These are phyloP conservation scores for Hypoxylon fragiforme DNA, from an alignment of 495 filamentous ascomycete genomes.

Conservation along the genomic window DNA sequence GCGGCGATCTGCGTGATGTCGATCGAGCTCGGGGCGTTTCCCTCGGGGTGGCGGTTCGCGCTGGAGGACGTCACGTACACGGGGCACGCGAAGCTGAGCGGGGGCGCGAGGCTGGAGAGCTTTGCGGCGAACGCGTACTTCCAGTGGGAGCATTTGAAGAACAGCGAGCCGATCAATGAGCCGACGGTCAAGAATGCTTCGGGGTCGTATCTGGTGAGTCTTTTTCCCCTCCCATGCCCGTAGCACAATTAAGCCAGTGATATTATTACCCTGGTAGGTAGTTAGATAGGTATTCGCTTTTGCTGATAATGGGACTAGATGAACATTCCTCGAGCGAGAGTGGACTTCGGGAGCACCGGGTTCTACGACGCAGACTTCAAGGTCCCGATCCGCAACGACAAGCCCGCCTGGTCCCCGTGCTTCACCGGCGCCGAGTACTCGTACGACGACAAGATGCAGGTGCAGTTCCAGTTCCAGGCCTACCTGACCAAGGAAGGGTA, in stretches of 20 bases:
- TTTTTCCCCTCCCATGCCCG: not conserved
- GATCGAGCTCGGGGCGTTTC: slow-evolving; percentile 25
- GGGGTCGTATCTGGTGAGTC: slow-evolving; percentile 22
- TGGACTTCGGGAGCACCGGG: slow-evolving; percentile 10
- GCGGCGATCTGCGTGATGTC: slow-evolving; percentile 29
- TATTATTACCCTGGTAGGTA: too few species aligned
- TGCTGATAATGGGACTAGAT: too few species aligned
- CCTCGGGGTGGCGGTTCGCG: slow-evolving; percentile 23
- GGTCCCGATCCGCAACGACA: slow-evolving; percentile 19
- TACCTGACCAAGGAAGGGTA: slow-evolving; percentile 26
- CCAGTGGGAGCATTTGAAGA: slow-evolving; percentile 32
- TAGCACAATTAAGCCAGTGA: not conserved
- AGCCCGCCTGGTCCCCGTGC: slow-evolving; percentile 21
- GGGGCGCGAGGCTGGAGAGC: slow-evolving; percentile 19
- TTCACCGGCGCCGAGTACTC: slow-evolving; percentile 27
- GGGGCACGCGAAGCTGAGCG: slow-evolving; percentile 18
- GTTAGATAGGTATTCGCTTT: too few species aligned
- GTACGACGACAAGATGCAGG: slow-evolving; percentile 29
- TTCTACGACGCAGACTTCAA: slow-evolving; percentile 19
- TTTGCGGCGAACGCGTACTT: slow-evolving; percentile 27
- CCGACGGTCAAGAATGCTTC: slow-evolving; percentile 24
- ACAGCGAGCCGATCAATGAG: slow-evolving; percentile 1
- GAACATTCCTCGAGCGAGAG: slow-evolving; percentile 14
- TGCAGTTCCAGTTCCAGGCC: slow-evolving; percentile 30
- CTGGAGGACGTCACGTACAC: slow-evolving; percentile 21